A percentile compares a stretch with the other conserved stretches of the same genome.
Conservation (phyloP, 2,329 filamentous ascomycete genomes). For the Paradendryphiella salina region DNA sequence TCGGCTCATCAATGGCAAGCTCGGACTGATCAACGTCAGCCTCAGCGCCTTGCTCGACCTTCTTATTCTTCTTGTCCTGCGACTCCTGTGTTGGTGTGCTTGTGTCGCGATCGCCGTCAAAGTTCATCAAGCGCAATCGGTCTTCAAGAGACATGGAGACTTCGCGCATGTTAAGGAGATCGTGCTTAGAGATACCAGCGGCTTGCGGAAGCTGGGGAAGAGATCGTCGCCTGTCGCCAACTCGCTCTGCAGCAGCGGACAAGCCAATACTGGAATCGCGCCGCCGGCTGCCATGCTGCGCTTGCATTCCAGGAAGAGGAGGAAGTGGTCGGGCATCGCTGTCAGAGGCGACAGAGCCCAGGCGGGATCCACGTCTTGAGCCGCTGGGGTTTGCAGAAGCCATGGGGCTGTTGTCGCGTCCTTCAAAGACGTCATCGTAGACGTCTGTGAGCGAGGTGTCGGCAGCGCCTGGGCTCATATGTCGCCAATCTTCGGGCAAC, state of each 20-base stretch:
- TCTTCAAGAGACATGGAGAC: slow-evolving; percentile 82
- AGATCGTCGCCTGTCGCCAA: slow-evolving; percentile 66
- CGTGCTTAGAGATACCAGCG: slow-evolving; percentile 70
- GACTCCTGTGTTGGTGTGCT: slow-evolving; percentile 45
- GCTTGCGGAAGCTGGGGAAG: slow-evolving; percentile 73
- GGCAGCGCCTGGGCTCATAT: slow-evolving; percentile 68
- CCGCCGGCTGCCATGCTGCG: slow-evolving; percentile 58
- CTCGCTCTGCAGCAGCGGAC: slow-evolving; percentile 72
- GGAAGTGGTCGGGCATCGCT: slow-evolving; percentile 83
- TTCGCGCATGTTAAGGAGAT: slow-evolving; percentile 75
- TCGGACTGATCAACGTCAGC: slow-evolving; percentile 44
- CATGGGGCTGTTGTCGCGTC: slow-evolving; percentile 66
- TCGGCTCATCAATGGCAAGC: slow-evolving; percentile 55
- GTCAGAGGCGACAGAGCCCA: slow-evolving; percentile 75
- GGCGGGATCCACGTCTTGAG: slow-evolving; percentile 56
- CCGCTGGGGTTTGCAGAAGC: slow-evolving; percentile 56
- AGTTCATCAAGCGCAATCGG: slow-evolving; percentile 83
- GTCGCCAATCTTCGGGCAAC: slow-evolving; percentile 94
- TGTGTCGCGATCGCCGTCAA: slow-evolving; percentile 58
- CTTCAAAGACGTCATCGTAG: slow-evolving; percentile 69
- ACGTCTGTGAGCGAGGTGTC: slow-evolving; percentile 57
- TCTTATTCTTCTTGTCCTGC: slow-evolving; percentile 29
- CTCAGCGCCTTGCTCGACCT: slow-evolving; percentile 24
- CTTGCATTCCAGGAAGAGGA: slow-evolving; percentile 73
- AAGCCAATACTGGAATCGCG: slow-evolving; percentile 64